Conservation (phyloP, 768 basidiomycete species). For the Serendipita sp. region DNA sequence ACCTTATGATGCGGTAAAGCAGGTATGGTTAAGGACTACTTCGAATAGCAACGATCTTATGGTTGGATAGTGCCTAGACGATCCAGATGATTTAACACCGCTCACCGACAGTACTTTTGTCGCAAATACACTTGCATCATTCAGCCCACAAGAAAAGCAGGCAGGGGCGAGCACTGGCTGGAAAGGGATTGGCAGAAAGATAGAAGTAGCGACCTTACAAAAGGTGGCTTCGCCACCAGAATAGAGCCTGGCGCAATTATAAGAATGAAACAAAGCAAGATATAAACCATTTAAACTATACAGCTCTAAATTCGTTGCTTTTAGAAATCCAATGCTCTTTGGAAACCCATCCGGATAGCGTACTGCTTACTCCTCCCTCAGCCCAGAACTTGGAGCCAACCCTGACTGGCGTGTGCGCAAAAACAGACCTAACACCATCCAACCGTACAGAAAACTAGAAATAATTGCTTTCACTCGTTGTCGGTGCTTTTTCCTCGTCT, state of each 20-base stretch:
- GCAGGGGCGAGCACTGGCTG: conserved; percentile 62
- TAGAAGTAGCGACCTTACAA: conserved; percentile 35
- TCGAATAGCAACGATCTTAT: not conserved
- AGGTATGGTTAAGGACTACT: conserved; percentile 29
- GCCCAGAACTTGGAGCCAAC: not conserved
- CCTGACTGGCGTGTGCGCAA: no score
- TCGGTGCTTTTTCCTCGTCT: not conserved
- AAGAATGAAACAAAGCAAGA: not conserved
- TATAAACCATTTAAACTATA: not conserved
- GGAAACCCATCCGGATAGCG: not conserved
- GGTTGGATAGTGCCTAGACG: conserved; percentile 42
- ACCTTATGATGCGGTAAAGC: conserved; percentile 63
- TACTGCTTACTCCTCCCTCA: not conserved
- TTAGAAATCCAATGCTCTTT: not conserved
- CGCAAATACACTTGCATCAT: conserved; percentile 46
- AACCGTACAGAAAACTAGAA: no score
- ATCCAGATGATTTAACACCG: conserved; percentile 66
- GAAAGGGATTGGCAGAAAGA: conserved; percentile 58
- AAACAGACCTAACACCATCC: no score
- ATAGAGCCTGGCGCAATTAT: not conserved
- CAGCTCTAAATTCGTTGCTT: no score
- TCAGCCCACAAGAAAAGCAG: conserved; percentile 44
- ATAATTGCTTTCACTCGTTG: not conserved
- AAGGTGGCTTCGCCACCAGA: not conserved
- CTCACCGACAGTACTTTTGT: conserved; percentile 81